Evolutionary conservation across 2,329 filamentous ascomycete genomes (phyloP), one percentile per base, ranked within the genome.

Genomic region (Verticillium nubilum): DNA sequence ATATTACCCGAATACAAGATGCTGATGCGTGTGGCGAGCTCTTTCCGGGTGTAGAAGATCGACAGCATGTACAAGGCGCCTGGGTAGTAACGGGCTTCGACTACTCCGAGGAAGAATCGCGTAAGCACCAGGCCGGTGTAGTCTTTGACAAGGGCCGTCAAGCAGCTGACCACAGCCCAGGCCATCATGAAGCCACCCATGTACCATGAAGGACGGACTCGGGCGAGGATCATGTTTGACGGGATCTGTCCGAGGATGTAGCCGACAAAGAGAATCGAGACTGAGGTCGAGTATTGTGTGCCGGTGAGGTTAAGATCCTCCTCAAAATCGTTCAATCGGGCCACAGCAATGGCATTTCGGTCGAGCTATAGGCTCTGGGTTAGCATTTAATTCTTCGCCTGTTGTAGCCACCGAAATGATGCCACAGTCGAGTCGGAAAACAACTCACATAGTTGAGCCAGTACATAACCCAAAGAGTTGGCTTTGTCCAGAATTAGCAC

Each of bases 241-340:
- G 85, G 85, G 0, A 87, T 70, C 67, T 87, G 84, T 79, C 86
- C 86, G 13, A 86, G 70, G 0, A 87, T 72, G 64, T 87, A 87
- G 3, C 84, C 55, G 13, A 70, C 61, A 31, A 59, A 72, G 15
- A 72, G 62, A 31, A 73, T 68, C 0, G 67, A 70, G 29, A 79
- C 74, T 9, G 72, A 69, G 0, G 76, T 78, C 66, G 79, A 65
- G 60, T 64, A 64, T 17, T 76, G 64, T 0, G 63, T 64, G 6
- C 63, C 64, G 12, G 59, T 60, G 6, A 67, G 61, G 52, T 63
- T 62, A 3, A 68, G 60, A 4, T 68, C 64, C 35, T 60, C 47
- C 47, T 67, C 66, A 2, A 67, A 60, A 52, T 67, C 64, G 25
- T 73, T 73, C 17, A 74, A 63, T 0, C 71, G 65, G 2, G 66